Conservation (phyloP, 257 asterid genomes). For the Cynanchum wilfordii region DNA sequence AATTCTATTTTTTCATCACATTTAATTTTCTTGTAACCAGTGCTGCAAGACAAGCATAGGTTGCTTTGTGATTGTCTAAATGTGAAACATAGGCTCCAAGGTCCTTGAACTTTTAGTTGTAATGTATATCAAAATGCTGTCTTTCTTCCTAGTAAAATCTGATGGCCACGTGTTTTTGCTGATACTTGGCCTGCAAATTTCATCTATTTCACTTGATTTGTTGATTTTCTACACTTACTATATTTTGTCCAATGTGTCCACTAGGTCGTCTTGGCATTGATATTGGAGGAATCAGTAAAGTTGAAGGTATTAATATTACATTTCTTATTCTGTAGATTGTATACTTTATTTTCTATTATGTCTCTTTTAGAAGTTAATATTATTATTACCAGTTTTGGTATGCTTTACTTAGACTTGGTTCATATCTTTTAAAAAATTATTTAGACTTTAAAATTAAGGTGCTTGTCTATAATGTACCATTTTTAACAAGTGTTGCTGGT, state of each 20-base stretch:
- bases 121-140: not conserved
- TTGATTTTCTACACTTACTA: not conserved
- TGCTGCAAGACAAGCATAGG: not conserved
- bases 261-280: constrained; percentile 23
- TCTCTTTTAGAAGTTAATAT: not conserved
- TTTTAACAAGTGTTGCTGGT: not conserved
- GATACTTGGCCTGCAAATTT: not conserved
- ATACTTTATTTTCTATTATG: not conserved
- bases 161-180: not conserved
- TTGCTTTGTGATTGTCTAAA: not conserved
- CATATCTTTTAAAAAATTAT: not conserved
- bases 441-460: not conserved
- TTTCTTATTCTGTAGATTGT: constrained; percentile 1
- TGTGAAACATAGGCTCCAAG: not conserved
- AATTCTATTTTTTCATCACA: not conserved
- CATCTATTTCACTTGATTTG: not conserved
- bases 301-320: constrained; percentile 24
- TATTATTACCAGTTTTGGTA: not conserved
- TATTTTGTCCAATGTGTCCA: constrained; percentile 13
- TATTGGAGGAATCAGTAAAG: constrained; percentile 23
- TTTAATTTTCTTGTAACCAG: not conserved
- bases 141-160: not conserved
- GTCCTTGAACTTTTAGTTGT: not conserved
- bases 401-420: not conserved
- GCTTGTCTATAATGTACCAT: not conserved